Conservation (phyloP, 768 basidiomycete species). For the Trametes coccinea region DNA sequence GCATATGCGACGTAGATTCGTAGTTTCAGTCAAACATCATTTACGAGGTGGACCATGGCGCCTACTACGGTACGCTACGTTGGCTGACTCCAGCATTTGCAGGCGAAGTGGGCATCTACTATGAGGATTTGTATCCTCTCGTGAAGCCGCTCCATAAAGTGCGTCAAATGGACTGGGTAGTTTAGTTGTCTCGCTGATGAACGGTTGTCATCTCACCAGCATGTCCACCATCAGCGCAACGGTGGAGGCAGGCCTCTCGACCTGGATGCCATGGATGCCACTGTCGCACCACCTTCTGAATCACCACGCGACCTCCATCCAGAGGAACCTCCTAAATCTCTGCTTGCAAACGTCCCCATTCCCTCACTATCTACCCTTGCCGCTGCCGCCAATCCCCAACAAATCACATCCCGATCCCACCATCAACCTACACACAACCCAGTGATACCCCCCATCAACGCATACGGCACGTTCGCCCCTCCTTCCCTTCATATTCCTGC, state of each 20-base stretch:
- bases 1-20: too few relatives aligned
- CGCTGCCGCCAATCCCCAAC: background rate
- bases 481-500: conserved; percentile 13
- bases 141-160: conserved; percentile 59
- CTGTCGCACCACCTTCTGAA: too few relatives aligned
- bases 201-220: background rate
- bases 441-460: conserved; percentile 47
- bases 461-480: conserved; percentile 51
- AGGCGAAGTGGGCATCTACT: conserved; percentile 63
- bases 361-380: background rate
- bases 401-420: background rate
- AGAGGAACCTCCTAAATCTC: conserved; percentile 5
- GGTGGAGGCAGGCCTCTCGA: background rate
- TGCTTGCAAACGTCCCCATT: background rate
- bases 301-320: conserved; percentile 5
- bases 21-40: conserved; percentile 62
- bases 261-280: background rate
- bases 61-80: too few relatives aligned
- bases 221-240: conserved; percentile 13
- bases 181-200: background rate
- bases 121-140: conserved; percentile 60
- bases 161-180: conserved; percentile 8
- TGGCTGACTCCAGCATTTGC: too few relatives aligned
- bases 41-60: conserved; percentile 48
- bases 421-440: conserved; percentile 29